A percentile compares a stretch with the other conserved stretches of the same genome.
These are phyloP conservation scores for Zea mays DNA, from an alignment of 176 grass and related monocot species.

Conservation along the genomic window Zm-B73-REFERENCE-NAM-5.0 NC_050100.1:89557501-89558000, in stretches of 20 bases:
- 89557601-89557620: background rate
- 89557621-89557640: background rate
- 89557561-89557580: slow-evolving; percentile 7
- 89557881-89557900: slow-evolving; percentile 86
- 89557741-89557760: background rate
- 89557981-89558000: slow-evolving; percentile 85
- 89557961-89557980: slow-evolving; percentile 59
- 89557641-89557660: background rate
- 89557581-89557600: slow-evolving; percentile 1
- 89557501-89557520: background rate
- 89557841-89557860: background rate
- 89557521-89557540: too few relatives aligned
- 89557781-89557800: background rate
- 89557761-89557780: background rate
- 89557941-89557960: slow-evolving; percentile 88
- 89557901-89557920: slow-evolving; percentile 76
- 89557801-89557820: background rate
- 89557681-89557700: background rate
- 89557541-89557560: background rate
- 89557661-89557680: background rate
- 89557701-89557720: slow-evolving; percentile 8
- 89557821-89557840: background rate
- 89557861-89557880: slow-evolving; percentile 90
- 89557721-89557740: background rate
- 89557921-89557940: slow-evolving; percentile 91